Evolutionary conservation across 768 basidiomycete species (phyloP).

Genomic region (Xerocomus brunneocitrinus): DNA sequence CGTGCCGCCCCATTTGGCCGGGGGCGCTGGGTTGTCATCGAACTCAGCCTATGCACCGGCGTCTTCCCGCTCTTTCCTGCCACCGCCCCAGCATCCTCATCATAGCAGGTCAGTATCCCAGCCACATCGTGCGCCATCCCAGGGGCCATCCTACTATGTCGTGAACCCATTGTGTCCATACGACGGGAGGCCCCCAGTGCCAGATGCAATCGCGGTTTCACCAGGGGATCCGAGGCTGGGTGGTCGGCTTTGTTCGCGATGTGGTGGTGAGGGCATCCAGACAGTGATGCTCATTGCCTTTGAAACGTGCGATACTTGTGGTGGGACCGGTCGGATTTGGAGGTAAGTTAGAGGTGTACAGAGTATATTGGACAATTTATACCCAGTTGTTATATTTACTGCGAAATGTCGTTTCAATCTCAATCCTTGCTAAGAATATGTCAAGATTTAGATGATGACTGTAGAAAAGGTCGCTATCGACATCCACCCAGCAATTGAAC

Average conservation of each 20-base stretch:
- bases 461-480: too few species aligned
- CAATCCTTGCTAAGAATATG: too few species aligned
- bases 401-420: too few species aligned
- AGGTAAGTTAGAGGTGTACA: constrained; percentile 3
- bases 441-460: too few species aligned
- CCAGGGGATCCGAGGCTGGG: constrained; percentile 73
- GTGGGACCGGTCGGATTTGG: constrained; percentile 59
- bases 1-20: constrained; percentile 19
- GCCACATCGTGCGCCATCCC: background rate
- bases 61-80: background rate
- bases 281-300: constrained; percentile 53
- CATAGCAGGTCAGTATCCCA: constrained; percentile 21
- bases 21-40: background rate
- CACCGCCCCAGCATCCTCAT: constrained; percentile 5
- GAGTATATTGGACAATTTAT: background rate
- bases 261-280: constrained; percentile 53
- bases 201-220: constrained; percentile 41
- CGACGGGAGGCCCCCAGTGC: constrained; percentile 28
- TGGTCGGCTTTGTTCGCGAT: constrained; percentile 60
- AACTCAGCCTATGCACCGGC: background rate
- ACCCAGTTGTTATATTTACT: background rate
- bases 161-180: constrained; percentile 16
- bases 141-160: constrained; percentile 24
- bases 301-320: constrained; percentile 52
- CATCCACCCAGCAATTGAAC: too few species aligned